Evolutionary conservation across 2,329 filamentous ascomycete species (phyloP), one percentile per base, ranked within the genome.

Genomic region (Microsporum canis): DNA sequence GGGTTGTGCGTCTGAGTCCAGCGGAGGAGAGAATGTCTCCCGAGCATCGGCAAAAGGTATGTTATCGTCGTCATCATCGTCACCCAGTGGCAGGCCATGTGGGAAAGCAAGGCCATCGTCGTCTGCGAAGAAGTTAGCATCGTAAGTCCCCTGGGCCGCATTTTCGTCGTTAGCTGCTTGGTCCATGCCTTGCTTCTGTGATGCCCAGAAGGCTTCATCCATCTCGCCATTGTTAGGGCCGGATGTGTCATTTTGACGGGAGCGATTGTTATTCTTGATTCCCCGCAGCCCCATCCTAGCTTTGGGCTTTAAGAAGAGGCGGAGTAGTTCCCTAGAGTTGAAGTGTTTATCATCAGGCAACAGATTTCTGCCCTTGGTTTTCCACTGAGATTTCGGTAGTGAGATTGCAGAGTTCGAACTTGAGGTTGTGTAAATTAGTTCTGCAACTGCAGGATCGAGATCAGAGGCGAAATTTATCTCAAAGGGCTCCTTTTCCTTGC

Each of bases 291-390:
- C 85, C 74, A 96, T 83, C 47, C 88, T 87, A 8, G 91, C 90
- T 72, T 91, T 95, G 33, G 94, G 94, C 73, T 99, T 99, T 33
- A 97, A 80, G 80, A 97, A 99, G 1, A 99, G 82, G 58, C 85
- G 88, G 5, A 97, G 79, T 0, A 99, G 80, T 66, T 95, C 89
- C 70, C 88, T 88, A 6, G 92, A 97, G 77, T 91, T 96, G 78
- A 99, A 97, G 72, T 97, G 91, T 75, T 96, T 96, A 76, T 99
- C 94, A 70, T 99, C 94, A 1, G 95, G 92, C 3, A 99, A 84
- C 2, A 99, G 81, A 71, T 99, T 96, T 57, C 90, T 84, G 1
- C 88, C 91, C 74, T 95, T 96, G 43, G 89, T 94, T 73, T 89
- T 94, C 90, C 92, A 95, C 73, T 97, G 91, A 66, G 91, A 89